Evolutionary conservation across 148 eudicot species (phyloP), one percentile per base, ranked within the genome.

Genomic region (Beta vulgaris): DNA sequence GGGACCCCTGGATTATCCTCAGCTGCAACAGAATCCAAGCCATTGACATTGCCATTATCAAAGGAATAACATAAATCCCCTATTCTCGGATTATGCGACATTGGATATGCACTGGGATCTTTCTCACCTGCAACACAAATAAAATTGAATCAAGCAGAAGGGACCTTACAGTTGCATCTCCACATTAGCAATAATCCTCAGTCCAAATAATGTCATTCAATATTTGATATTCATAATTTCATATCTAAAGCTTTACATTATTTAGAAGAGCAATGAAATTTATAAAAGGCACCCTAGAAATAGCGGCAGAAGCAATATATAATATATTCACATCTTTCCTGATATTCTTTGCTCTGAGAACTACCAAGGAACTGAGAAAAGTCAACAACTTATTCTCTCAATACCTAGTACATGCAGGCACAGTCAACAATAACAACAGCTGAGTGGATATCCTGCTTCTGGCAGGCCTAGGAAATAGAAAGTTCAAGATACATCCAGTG

Each of bases 41-140:
- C 75, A 35, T 74, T 77, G 66, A 65, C 61, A 57, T 70, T 68
- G 14, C 72, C 77, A 53, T 69, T 79, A 61, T 82, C 81, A 49
- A 16, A 53, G 62, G 35, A 40, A 70, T 26, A 36, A 25, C 40
- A 53, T 25, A 26, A 69, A 36, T 82, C 80, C 46, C 79, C 77
- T 44, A n/a, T 60, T 66, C 60, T 73, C 60, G 79, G 75, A 61
- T 69, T 74, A 46, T 59, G 75, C 53, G 78, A 49, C 40, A 74
- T 75, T 57, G 46, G 71, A 51, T 60, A 73, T 12, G 70, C 74
- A 35, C 63, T 75, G 62, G 44, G 57, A 81, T 57, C 81, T 67
- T 74, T 75, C 49, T 82, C 85, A 23, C 64, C 87, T 76, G 58
- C 48, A 81, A 72, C 73, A 79, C 49, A 61, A 40, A 44, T 43